These are phyloP conservation scores for Geranium brycei DNA, from an alignment of 345 rosid species.

Conservation along the genomic window DNA sequence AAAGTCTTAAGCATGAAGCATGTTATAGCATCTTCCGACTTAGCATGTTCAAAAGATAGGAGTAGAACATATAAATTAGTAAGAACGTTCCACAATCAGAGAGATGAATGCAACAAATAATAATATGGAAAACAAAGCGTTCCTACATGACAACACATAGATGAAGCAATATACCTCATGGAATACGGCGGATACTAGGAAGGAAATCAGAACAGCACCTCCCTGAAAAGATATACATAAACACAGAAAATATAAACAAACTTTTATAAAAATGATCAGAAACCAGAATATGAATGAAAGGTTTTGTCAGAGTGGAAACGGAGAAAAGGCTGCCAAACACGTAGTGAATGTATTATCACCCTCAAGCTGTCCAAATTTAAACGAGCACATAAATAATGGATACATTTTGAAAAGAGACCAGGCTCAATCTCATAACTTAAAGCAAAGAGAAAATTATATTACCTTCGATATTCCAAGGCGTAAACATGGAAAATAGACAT, in stretches of 20 bases:
- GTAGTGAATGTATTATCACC: too few relatives aligned
- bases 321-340: too few relatives aligned
- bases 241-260: background rate
- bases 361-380: too few relatives aligned
- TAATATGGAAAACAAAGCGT: background rate
- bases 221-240: constrained; percentile 27
- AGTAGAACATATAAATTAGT: too few relatives aligned
- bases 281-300: too few relatives aligned
- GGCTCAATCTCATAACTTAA: background rate
- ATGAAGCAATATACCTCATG: constrained; percentile 58
- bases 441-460: constrained; percentile 9
- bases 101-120: background rate
- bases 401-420: background rate
- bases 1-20: background rate
- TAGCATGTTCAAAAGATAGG: background rate
- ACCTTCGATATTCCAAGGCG: constrained; percentile 73
- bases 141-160: background rate
- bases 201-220: constrained; percentile 55
- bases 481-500: constrained; percentile 83
- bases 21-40: background rate
- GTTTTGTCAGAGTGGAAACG: too few relatives aligned
- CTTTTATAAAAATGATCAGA: too few relatives aligned
- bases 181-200: constrained; percentile 81
- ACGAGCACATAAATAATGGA: too few relatives aligned
- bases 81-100: background rate